A percentile compares a stretch with the other conserved stretches of the same genome.
phyloP scores from a whole-genome alignment of 140 eudicot species.

The Ambrosia hybrid region DNA sequence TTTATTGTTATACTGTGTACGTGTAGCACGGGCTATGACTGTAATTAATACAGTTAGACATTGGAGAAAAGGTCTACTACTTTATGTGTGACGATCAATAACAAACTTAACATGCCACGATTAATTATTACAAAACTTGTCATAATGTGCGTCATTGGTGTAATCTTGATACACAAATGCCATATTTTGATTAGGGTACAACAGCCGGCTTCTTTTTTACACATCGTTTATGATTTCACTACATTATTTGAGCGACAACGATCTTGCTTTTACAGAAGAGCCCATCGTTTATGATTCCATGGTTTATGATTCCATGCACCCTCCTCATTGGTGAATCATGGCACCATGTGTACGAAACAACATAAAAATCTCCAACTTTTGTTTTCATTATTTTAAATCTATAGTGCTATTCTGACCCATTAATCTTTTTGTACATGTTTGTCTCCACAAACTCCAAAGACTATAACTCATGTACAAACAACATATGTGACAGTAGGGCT shows the following conservation, averaged over 20 bases:
- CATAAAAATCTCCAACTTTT: background rate
- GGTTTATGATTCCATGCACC: background rate
- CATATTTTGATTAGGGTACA: background rate
- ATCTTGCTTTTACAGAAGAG: no score
- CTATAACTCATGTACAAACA: conserved; percentile 6
- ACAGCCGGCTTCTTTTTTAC: no score
- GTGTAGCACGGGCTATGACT: no score
- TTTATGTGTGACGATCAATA: no score
- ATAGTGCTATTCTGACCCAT: conserved; percentile 18
- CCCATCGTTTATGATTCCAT: no score
- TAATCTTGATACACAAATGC: background rate
- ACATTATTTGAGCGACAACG: no score
- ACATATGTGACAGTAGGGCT: background rate
- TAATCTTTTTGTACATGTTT: background rate
- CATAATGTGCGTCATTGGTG: background rate
- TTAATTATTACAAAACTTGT: background rate
- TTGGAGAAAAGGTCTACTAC: background rate
- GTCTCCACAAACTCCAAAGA: conserved; percentile 20
- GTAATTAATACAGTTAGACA: background rate
- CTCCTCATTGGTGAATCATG: background rate
- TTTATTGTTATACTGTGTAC: no score
- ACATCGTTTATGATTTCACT: no score
- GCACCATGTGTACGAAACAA: conserved; percentile 4
- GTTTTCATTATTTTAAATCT: conserved; percentile 14
- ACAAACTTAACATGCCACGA: no score